Evolutionary conservation across 345 rosid species (phyloP).

Genomic region (Eucalyptus regnans): DNA sequence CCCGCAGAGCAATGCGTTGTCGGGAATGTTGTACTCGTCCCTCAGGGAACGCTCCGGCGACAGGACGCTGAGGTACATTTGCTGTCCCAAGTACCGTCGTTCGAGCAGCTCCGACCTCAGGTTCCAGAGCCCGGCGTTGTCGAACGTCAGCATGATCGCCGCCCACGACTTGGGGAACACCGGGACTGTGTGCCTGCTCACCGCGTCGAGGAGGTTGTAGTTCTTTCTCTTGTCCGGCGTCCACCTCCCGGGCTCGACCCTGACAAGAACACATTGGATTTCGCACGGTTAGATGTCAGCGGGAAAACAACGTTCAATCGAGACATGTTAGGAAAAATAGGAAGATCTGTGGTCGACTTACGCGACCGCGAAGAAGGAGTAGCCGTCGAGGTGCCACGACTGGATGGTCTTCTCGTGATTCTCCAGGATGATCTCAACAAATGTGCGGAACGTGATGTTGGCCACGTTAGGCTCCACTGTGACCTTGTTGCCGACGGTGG

Average conservation of each 20-base stretch:
- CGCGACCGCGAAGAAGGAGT: constrained; percentile 22
- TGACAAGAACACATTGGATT: neutral
- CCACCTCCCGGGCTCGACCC: constrained; percentile 23
- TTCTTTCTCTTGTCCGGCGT: constrained; percentile 14
- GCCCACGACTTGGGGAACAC: constrained; percentile 28
- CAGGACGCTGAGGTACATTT: constrained; percentile 9
- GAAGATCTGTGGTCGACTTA: neutral
- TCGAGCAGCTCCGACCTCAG: constrained; percentile 15
- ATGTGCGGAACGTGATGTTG: constrained; percentile 14
- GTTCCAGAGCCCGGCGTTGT: constrained; percentile 27
- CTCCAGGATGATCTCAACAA: constrained; percentile 14
- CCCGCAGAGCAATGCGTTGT: constrained; percentile 9
- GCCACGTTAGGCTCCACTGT: constrained; percentile 3
- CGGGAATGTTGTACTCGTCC: constrained; percentile 26
- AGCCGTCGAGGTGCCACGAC: constrained; percentile 15
- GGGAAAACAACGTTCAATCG: neutral
- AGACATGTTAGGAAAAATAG: neutral
- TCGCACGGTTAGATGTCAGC: neutral
- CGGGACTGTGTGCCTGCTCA: constrained; percentile 20
- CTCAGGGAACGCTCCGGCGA: constrained; percentile 13
- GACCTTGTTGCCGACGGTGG: neutral
- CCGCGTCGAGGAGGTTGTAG: constrained; percentile 21
- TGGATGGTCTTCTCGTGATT: constrained; percentile 16
- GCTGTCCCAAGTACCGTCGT: constrained; percentile 15
- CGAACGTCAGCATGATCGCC: constrained; percentile 16